Percentiles rank a stretch among this genome's conserved stretches.
Conservation (phyloP, 208 protist species). For the Trypanosoma caninum region DNA sequence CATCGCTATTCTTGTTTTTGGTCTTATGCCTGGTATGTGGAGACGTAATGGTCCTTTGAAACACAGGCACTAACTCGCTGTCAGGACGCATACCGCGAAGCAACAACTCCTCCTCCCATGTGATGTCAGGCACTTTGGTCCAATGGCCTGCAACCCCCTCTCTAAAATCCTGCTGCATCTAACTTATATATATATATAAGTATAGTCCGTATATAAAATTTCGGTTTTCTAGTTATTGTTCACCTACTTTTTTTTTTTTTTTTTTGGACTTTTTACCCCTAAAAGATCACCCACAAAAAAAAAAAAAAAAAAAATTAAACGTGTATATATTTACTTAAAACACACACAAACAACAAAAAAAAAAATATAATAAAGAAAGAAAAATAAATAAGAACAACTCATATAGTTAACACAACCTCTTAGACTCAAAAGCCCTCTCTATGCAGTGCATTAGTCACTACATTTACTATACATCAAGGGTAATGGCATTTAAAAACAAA, state of each 20-base stretch:
- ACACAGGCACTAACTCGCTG: conserved; percentile 39
- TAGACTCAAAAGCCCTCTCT: too few relatives aligned
- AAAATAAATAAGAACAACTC: background rate
- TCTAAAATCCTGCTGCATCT: conserved; percentile 6
- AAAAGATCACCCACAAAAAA: background rate
- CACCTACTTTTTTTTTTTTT: too few relatives aligned
- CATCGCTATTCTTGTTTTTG: background rate
- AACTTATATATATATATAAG: too few relatives aligned
- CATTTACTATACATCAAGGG: background rate
- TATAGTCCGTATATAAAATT: background rate
- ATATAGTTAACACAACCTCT: too few relatives aligned
- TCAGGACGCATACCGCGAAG: conserved; percentile 53
- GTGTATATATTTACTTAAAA: background rate
- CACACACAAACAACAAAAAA: background rate
- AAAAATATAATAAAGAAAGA: background rate
- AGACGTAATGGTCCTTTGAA: conserved; percentile 25
- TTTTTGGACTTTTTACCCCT: background rate
- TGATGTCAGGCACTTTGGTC: conserved; percentile 19
- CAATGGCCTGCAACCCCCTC: background rate
- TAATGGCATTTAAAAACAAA: background rate
- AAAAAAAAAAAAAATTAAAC: background rate
- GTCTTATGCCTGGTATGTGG: background rate
- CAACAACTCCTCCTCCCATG: conserved; percentile 47
- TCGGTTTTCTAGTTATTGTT: background rate
- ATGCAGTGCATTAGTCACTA: background rate